Conservation (phyloP, 352 stramenopile species). For the Salisapilia sapeloensis region DNA sequence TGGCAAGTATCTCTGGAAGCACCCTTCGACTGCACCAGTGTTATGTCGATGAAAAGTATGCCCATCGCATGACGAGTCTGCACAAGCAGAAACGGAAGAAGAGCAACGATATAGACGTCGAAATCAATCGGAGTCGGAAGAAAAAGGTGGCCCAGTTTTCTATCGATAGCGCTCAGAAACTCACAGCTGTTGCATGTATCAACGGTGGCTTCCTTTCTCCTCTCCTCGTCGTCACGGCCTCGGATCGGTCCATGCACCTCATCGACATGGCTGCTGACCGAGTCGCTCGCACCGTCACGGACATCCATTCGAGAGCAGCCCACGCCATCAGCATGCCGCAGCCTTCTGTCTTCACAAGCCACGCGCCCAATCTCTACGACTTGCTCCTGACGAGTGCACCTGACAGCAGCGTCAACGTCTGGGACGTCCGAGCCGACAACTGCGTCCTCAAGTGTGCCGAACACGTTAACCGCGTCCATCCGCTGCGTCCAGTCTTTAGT, state of each 20-base stretch:
- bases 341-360: slow-evolving; percentile 46
- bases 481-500: slow-evolving; percentile 54
- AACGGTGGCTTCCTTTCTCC: slow-evolving; percentile 73
- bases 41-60: slow-evolving; percentile 40
- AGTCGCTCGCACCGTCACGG: slow-evolving; percentile 33
- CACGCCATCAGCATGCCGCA: slow-evolving; percentile 51
- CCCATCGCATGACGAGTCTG: slow-evolving; percentile 3
- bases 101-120: slow-evolving; percentile 12
- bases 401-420: slow-evolving; percentile 58
- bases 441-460: slow-evolving; percentile 73
- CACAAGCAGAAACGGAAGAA: slow-evolving; percentile 21
- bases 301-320: slow-evolving; percentile 35
- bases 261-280: slow-evolving; percentile 47
- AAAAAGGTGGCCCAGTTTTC: slow-evolving; percentile 42
- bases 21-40: slow-evolving; percentile 52
- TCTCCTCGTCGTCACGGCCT: slow-evolving; percentile 49
- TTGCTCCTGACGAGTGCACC: slow-evolving; percentile 57
- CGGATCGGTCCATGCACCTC: slow-evolving; percentile 55
- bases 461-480: slow-evolving; percentile 73
- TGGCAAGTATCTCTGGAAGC: slow-evolving; percentile 51
- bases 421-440: slow-evolving; percentile 77
- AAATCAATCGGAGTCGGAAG: slow-evolving; percentile 49
- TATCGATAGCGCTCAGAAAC: slow-evolving; percentile 39
- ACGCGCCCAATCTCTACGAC: slow-evolving; percentile 68
- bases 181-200: slow-evolving; percentile 53